Evolutionary conservation across 179 eudicot genomes (phyloP).

Genomic region (Carnegiea gigantea): DNA sequence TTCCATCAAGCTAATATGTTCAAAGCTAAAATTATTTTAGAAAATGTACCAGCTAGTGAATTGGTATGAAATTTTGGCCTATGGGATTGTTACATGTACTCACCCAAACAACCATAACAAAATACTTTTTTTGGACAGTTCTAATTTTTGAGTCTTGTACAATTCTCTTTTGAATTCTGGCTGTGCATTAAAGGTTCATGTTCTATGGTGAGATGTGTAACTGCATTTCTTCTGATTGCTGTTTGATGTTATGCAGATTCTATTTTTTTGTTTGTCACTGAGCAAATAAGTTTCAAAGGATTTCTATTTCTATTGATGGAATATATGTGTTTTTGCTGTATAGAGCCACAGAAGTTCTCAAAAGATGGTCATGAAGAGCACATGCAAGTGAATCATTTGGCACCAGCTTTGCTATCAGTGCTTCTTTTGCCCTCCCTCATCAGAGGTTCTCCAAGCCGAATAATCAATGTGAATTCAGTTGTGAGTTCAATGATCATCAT

Average conservation of each 20-base stretch:
- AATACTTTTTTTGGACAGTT: neutral
- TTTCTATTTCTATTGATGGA: conserved; percentile 8
- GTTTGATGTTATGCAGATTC: conserved; percentile 18
- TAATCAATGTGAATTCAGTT: conserved; percentile 81
- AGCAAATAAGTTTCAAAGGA: neutral
- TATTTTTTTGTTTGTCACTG: neutral
- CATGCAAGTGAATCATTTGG: conserved; percentile 96
- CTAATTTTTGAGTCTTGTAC: neutral
- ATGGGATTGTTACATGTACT: neutral
- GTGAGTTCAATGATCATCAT: conserved; percentile 50
- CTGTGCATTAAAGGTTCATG: neutral
- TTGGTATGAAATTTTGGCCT: neutral
- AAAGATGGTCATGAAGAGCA: conserved; percentile 83
- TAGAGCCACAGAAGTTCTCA: conserved; percentile 90
- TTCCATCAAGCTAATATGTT: neutral
- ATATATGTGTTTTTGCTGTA: conserved; percentile 8
- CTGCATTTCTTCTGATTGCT: conserved; percentile 7
- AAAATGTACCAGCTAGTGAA: neutral
- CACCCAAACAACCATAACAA: neutral
- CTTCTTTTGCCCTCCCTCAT: conserved; percentile 87
- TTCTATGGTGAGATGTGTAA: neutral
- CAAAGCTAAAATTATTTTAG: neutral
- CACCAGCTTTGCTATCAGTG: conserved; percentile 83
- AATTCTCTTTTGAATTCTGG: neutral
- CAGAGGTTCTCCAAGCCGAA: conserved; percentile 91